Base-by-base conservation (phyloP, 179 eudicot species). In the Silene vulgaris region DNA sequence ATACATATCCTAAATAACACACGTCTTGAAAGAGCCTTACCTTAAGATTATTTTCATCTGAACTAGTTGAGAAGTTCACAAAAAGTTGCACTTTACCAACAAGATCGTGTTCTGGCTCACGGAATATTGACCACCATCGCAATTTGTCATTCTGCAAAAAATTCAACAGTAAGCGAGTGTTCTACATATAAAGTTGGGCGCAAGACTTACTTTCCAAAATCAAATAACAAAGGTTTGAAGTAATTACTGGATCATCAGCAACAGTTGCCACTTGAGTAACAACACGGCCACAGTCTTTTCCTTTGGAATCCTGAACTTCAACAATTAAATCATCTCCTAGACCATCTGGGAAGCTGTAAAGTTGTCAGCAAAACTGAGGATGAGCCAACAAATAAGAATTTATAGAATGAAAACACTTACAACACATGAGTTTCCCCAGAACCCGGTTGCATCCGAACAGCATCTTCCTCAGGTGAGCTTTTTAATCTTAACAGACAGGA, bases 331-430 rank as follows among this genome's bases (percentile, higher is more conserved):
- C 98, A 86, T 96, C 99, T 76, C 97, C 97, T 73, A 96, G 78
- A 74, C 99, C 93, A 81, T 96, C 99, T 83, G 99, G 99, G 74
- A 96, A 87, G 83, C 99, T 96, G 97, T 75, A 83, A 81, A 80
- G 78, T 23, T 26, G 82, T 83, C 78, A 81, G 65, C 75, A 65
- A 76, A 75, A 29, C 63, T 29, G 30, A 74, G n/a, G 61, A 71
- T 48, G 9, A 29, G 66, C 28, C 66, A 69, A 69, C 57, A 56
- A 29, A 12, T 14, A 65, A 74, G 8, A 68, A n/a, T 32, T 50
- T 21, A 48, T 40, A 6, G 37, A 21, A 28, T 69, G 43, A 67
- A 78, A 62, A 78, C 48, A 83, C 99, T 52, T 93, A 96, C 99
- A 96, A 96, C 56, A 96, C 85, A 73, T 93, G 97, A 61, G 90